Evolutionary conservation across 768 basidiomycete species (phyloP), one percentile per base, ranked within the genome.

Genomic region (Clitopilus hobsonii): DNA sequence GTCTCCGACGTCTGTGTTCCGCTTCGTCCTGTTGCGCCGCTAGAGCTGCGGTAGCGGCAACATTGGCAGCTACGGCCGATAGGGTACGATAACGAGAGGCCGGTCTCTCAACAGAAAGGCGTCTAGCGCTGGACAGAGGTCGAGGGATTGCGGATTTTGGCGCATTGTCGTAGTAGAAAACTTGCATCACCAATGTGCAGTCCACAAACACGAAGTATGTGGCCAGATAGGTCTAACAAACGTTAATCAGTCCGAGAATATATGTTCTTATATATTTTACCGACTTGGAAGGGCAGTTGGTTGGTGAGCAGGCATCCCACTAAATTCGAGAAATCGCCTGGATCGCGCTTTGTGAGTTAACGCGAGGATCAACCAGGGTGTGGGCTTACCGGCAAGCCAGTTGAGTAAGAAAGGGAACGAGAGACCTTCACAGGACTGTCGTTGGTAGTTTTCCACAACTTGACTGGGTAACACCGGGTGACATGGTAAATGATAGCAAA

Each of bases 211-310:
- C 88, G 66, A 98, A 99, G 69, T 99, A 99, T 0, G 79, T 78
- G 2, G 97, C 96, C 45, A 99, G 90, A 67, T 84, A 91, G 38
- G 84, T 96, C 92, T 97, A 53, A 38, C 49, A 28, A 13, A 52
- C n/a, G 18, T 32, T 5, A 5, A 10, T 20, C 10, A 20, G 22
- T 29, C 24, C 57, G n/a, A 61, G 55, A 32, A 32, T 51, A 45
- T 38, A 53, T 63, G 52, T 53, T 11, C 10, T 28, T 60, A 61
- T 22, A 51, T 18, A 47, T 27, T 49, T 27, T 36, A 53, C 81
- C 62, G 68, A 92, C 94, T 73, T 98, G 96, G 69, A 99, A 98
- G 20, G 94, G 93, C 14, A 97, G 79, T 66, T 98, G 97, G 62
- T 88, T 81, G 2, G 97, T 98, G 53, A 99, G 75, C 56, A 98